These are phyloP conservation scores for Fusarium multiceps DNA, from an alignment of 2,329 filamentous ascomycete genomes.

Conservation along the genomic window DNA sequence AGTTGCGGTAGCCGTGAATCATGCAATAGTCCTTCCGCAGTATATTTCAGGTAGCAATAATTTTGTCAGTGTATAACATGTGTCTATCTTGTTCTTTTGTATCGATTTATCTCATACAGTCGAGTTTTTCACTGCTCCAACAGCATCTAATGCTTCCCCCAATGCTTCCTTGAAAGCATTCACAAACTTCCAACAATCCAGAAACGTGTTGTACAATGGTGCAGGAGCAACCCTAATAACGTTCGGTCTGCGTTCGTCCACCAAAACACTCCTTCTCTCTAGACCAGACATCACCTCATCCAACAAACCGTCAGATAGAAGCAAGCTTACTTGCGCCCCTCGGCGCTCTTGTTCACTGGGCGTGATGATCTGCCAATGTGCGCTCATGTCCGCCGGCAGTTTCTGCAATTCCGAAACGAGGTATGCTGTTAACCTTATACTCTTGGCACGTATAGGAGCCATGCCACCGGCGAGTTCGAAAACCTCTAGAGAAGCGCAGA, in stretches of 20 bases:
- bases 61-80: background rate
- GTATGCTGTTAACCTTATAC: constrained; percentile 71
- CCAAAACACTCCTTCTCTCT: constrained; percentile 73
- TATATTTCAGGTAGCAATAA: background rate
- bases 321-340: constrained; percentile 81
- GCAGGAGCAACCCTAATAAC: constrained; percentile 83
- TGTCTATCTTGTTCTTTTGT: background rate
- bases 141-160: constrained; percentile 33
- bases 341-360: constrained; percentile 70
- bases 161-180: constrained; percentile 45
- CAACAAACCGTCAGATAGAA: constrained; percentile 72
- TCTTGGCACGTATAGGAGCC: constrained; percentile 69
- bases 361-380: constrained; percentile 70
- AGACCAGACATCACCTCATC: constrained; percentile 72
- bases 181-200: constrained; percentile 61
- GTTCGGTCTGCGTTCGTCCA: constrained; percentile 84
- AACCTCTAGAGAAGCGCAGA: constrained; percentile 76
- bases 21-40: background rate
- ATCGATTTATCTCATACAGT: background rate
- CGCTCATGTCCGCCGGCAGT: constrained; percentile 41
- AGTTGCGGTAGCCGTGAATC: background rate
- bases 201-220: constrained; percentile 82
- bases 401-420: constrained; percentile 70
- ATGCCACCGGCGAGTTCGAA: constrained; percentile 64
- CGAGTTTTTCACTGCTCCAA: background rate